These are phyloP conservation scores for Nemania sp. DNA, from an alignment of 2,329 filamentous ascomycete genomes.

Conservation along the genomic window DNA sequence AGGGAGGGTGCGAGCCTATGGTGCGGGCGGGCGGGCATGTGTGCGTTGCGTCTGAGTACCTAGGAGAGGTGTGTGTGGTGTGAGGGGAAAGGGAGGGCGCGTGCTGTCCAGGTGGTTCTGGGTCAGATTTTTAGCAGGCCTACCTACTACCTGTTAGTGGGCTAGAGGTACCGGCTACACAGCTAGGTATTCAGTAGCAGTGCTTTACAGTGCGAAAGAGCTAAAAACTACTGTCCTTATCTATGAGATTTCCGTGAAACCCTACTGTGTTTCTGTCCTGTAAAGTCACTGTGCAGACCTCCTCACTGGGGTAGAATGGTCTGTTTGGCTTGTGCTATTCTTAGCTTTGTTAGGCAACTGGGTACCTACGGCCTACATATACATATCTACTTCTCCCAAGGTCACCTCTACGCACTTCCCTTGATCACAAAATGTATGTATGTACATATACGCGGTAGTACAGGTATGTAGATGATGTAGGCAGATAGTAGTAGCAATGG, in stretches of 20 bases:
- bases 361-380: not conserved
- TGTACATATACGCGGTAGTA: no score
- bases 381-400: no score
- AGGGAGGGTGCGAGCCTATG: slow-evolving; percentile 35
- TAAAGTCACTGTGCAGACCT: no score
- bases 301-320: no score
- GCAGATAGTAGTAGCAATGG: no score
- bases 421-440: no score
- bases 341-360: slow-evolving; percentile 10
- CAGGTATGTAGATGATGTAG: no score
- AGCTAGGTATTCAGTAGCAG: not conserved
- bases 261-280: slow-evolving; percentile 7
- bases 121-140: slow-evolving; percentile 16
- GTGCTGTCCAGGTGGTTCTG: slow-evolving; percentile 10
- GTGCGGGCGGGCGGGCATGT: slow-evolving; percentile 5
- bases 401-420: no score
- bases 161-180: not conserved
- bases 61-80: slow-evolving; percentile 8
- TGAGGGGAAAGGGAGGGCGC: slow-evolving; percentile 12
- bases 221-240: no score
- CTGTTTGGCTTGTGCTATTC: not conserved
- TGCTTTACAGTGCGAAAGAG: no score
- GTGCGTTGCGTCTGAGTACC: slow-evolving; percentile 10
- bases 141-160: not conserved
- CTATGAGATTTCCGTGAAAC: no score